These are phyloP conservation scores for Zygoascus hellenicus DNA, from an alignment of 1,139 yeast genomes.

Conservation along the genomic window DNA sequence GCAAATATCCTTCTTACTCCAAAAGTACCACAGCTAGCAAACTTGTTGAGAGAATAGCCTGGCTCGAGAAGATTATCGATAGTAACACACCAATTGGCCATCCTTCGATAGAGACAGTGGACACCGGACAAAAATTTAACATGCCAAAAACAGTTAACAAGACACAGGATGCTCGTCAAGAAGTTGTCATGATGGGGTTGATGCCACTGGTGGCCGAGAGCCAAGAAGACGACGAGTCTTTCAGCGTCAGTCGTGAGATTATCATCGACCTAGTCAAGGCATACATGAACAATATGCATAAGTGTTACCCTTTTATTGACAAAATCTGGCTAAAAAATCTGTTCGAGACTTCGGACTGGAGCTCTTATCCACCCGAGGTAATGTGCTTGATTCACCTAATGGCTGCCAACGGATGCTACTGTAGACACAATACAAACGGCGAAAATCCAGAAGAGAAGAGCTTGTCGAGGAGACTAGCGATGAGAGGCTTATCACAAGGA, in stretches of 20 bases:
- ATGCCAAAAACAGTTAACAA: not conserved
- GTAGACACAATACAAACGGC: not conserved
- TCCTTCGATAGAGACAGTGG: not conserved
- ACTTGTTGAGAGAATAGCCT: not conserved
- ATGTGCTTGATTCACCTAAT: not conserved
- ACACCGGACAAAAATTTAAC: not conserved
- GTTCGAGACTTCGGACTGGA: not conserved
- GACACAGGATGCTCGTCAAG: not conserved
- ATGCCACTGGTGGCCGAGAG: not conserved
- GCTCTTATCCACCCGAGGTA: not conserved
- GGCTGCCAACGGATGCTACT: slow-evolving; percentile 1
- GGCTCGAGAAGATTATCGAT: not conserved
- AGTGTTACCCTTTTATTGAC: not conserved
- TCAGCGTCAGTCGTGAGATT: not conserved
- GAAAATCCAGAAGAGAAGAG: not conserved
- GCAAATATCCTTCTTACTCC: not conserved
- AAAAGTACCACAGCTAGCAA: not conserved
- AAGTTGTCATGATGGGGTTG: not conserved
- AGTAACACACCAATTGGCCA: not conserved
- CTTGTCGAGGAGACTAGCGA: not conserved
- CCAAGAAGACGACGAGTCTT: not conserved
- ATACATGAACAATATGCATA: not conserved
- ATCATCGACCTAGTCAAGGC: not conserved
- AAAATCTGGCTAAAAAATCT: not conserved
- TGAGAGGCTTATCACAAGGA: not conserved